phyloP scores from a whole-genome alignment of 495 filamentous ascomycete genomes.

The Pseudevernia furfuracea region DNA sequence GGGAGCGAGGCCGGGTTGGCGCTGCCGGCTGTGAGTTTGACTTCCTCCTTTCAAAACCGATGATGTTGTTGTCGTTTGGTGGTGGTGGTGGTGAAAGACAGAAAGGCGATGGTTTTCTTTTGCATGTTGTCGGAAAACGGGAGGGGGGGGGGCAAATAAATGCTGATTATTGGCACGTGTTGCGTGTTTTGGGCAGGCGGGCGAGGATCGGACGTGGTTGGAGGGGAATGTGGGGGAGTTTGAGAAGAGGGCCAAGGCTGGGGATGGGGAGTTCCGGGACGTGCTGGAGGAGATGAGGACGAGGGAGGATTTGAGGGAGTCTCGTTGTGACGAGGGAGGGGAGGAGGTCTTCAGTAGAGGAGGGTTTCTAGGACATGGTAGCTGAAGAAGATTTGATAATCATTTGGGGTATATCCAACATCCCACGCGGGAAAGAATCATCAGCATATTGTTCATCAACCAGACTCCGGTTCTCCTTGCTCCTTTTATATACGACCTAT shows the following conservation, averaged over 20 bases:
- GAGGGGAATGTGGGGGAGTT: constrained; percentile 19
- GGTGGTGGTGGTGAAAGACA: too few relatives aligned
- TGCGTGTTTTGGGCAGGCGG: constrained; percentile 17
- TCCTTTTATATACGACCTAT: neutral
- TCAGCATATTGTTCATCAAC: neutral
- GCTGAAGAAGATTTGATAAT: neutral
- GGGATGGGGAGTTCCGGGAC: constrained; percentile 26
- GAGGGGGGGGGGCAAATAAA: too few relatives aligned
- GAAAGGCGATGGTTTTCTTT: too few relatives aligned
- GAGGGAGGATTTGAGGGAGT: constrained; percentile 17
- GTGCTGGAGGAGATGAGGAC: constrained; percentile 22
- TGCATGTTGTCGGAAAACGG: too few relatives aligned
- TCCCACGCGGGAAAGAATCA: too few relatives aligned
- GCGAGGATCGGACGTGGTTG: constrained; percentile 26
- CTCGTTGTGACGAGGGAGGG: neutral
- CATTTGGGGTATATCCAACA: neutral
- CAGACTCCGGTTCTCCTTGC: neutral
- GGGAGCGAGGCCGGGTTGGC: constrained; percentile 27
- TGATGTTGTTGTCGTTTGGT: neutral
- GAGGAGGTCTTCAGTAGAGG: too few relatives aligned
- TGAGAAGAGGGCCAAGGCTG: constrained; percentile 19
- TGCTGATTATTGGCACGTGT: too few relatives aligned
- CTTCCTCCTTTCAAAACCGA: neutral
- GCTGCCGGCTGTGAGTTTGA: constrained; percentile 24
- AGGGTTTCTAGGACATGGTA: too few relatives aligned